A percentile compares a stretch with the other conserved stretches of the same genome.
Evolutionary conservation across 192 early-diverging fungal genomes (phyloP).

Genomic region (Chytriomyces sp.): DNA sequence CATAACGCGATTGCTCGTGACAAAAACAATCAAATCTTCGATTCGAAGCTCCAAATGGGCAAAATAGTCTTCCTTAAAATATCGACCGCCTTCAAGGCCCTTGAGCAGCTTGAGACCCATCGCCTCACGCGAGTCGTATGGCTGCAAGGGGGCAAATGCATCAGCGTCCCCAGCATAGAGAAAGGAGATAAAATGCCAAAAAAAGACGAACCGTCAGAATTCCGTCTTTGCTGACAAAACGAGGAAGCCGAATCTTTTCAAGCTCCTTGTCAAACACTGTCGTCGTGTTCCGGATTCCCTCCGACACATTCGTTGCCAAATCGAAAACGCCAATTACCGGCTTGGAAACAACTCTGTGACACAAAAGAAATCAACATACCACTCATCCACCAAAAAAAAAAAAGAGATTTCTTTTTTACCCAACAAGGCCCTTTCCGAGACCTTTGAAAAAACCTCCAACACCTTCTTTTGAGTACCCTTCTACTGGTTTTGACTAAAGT

Average conservation of each 20-base stretch:
- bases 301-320: constrained; percentile 83
- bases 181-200: constrained; percentile 31
- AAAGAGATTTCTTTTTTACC: constrained; percentile 54
- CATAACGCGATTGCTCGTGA: constrained; percentile 80
- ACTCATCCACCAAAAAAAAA: neutral
- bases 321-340: constrained; percentile 96
- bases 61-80: constrained; percentile 82
- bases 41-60: constrained; percentile 83
- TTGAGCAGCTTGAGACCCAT: constrained; percentile 87
- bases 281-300: constrained; percentile 90
- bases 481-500: constrained; percentile 69
- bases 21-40: constrained; percentile 83
- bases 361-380: neutral
- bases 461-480: constrained; percentile 87
- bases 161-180: neutral
- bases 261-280: constrained; percentile 85
- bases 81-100: constrained; percentile 75
- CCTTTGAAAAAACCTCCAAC: constrained; percentile 95
- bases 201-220: constrained; percentile 67
- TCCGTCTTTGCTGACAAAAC: constrained; percentile 82
- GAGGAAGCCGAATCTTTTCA: constrained; percentile 83
- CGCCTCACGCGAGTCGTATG: constrained; percentile 77
- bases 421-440: constrained; percentile 91
- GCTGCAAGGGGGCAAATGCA: constrained; percentile 23
- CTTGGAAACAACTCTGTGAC: constrained; percentile 81